A percentile compares a stretch with the other conserved stretches of the same genome.
phyloP scores from a whole-genome alignment of 176 grass and related monocot genomes.

The Zizania latifolia region DNA sequence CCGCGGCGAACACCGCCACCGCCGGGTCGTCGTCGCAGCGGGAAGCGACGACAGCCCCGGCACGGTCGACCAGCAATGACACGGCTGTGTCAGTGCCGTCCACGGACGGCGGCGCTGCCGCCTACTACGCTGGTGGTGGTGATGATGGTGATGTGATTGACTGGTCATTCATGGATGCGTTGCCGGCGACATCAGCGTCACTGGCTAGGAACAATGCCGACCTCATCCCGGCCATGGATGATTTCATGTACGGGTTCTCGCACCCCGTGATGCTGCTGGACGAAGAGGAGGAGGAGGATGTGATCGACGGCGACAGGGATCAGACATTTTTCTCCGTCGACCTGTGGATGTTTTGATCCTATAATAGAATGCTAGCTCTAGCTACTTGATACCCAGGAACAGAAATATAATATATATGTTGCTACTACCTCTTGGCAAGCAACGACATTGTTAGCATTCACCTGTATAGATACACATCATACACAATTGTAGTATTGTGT shows the following conservation, averaged over 20 bases:
- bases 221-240: constrained; percentile 10
- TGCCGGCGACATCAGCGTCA: not conserved
- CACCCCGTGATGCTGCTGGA: not conserved
- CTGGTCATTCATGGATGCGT: constrained; percentile 41
- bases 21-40: not conserved
- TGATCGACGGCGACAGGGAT: not conserved
- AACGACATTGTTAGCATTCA: not conserved
- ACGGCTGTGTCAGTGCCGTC: not conserved
- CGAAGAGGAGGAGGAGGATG: not conserved
- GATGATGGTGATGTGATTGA: constrained; percentile 9
- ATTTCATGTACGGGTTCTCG: constrained; percentile 34
- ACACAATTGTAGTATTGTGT: not conserved
- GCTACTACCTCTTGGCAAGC: too few species aligned
- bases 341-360: constrained; percentile 33
- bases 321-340: constrained; percentile 33
- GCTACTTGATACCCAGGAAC: not conserved
- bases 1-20: not conserved
- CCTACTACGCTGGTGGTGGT: not conserved
- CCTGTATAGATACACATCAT: not conserved
- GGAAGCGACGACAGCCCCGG: not conserved
- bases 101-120: not conserved
- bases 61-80: not conserved
- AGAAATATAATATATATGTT: not conserved
- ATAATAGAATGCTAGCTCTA: not conserved
- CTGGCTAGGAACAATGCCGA: not conserved